phyloP scores from a whole-genome alignment of 2,329 filamentous ascomycete species.

The Pseudogymnoascus sp. region DNA sequence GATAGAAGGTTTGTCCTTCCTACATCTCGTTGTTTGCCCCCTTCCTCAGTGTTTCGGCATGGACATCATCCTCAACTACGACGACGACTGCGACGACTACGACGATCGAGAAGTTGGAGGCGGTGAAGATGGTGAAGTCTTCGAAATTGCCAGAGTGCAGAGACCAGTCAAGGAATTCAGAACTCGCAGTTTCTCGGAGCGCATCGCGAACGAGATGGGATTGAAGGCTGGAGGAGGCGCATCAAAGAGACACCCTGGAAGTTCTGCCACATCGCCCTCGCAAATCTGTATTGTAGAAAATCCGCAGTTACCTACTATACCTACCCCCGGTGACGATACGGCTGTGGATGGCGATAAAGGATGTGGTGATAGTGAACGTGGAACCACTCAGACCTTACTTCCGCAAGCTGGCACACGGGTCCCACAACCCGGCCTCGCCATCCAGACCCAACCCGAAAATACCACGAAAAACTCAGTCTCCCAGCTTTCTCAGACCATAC shows the following conservation, averaged over 20 bases:
- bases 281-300: neutral
- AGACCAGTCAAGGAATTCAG: neutral
- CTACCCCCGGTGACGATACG: no score
- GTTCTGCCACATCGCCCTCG: neutral
- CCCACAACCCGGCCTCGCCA: neutral
- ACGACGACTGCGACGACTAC: neutral
- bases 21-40: slow-evolving; percentile 12
- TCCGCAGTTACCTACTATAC: neutral
- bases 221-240: neutral
- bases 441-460: neutral
- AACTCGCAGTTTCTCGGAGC: neutral
- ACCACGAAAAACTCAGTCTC: neutral
- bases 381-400: neutral
- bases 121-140: slow-evolving; percentile 1
- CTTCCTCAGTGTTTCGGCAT: neutral
- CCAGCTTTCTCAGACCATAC: neutral
- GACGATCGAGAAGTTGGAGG: neutral
- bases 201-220: neutral
- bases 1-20: slow-evolving; percentile 31
- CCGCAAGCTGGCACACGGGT: neutral
- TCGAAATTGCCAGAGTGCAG: neutral
- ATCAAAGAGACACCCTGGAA: neutral
- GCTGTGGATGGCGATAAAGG: neutral
- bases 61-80: slow-evolving; percentile 1
- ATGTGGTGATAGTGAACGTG: neutral